Base-by-base conservation (phyloP, 2,329 filamentous ascomycete genomes). In the Exophiala mesophila region DNA sequence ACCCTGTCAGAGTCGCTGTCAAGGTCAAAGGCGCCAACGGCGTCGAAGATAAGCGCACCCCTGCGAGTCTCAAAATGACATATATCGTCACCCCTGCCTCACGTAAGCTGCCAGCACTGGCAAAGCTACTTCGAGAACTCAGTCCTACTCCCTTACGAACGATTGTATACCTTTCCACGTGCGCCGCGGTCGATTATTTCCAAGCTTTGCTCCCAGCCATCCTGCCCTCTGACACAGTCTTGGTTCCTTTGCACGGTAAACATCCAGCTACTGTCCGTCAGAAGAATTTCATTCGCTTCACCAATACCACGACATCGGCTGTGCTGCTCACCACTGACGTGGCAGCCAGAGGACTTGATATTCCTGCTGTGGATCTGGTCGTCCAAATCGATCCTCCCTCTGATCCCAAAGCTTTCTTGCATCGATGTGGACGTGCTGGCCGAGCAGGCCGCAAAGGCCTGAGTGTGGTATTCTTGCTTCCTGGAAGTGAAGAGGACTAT, bases 101-200 rank as follows among this genome's bases (percentile, higher is more conserved):
- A 13, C 82, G 90, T 49, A 96, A 95, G 63, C 70, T 95, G 24
- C 83, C 87, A 0, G 78, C 82, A 0, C 66, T 95, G 2, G 74
- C 79, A 36, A 77, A 81, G 20, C 72, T 97, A 0, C 71, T 97
- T 2, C 70, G 77, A 15, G 73, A 76, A 10, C 64, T 94, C 16
- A 73, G 83, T n/a, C 77, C 85, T 1, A 75, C 72, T 3, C 90
- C 90, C 0, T 82, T 89, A 52, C 88, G 89, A 58, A 84, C 81
- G 21, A 96, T 98, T 40, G 73, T 96, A 39, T 98, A 96, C 61
- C 74, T 97, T 16, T 94, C 89, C 0, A 96, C 90, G 2, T 96
- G 92, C 62, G 89, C 88, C 21, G 85, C 86, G 1, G 92, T 98
- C 47, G 90, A 97, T 63, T 97, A 97, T 66, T 94, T 94, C 61